Percentiles rank a stretch among this genome's conserved stretches.
Evolutionary conservation across 768 basidiomycete genomes (phyloP).

Genomic region (Leccinellum rugosiceps): DNA sequence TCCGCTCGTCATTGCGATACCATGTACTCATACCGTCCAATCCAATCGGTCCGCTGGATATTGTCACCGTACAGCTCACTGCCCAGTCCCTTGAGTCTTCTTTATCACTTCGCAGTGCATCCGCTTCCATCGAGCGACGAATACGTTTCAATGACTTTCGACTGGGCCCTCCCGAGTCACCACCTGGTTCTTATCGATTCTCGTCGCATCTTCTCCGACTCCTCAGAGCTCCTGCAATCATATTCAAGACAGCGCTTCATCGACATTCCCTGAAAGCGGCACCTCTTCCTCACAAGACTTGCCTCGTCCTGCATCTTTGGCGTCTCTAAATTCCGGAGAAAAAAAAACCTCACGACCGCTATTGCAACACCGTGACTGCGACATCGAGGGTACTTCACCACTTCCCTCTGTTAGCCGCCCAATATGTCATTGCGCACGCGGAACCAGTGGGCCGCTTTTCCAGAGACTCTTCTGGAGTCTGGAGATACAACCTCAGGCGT

Average conservation of each 20-base stretch:
- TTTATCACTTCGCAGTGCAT: slow-evolving; percentile 59
- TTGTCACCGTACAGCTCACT: slow-evolving; percentile 62
- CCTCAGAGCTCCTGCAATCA: slow-evolving; percentile 30
- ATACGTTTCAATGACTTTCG: slow-evolving; percentile 53
- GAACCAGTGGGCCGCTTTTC: slow-evolving; percentile 60
- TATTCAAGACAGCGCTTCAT: slow-evolving; percentile 16
- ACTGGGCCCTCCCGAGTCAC: slow-evolving; percentile 20
- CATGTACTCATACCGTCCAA: slow-evolving; percentile 49
- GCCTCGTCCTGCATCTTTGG: slow-evolving; percentile 13
- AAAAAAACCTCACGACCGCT: slow-evolving; percentile 27
- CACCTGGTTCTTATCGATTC: slow-evolving; percentile 16
- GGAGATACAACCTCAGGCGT: slow-evolving; percentile 62
- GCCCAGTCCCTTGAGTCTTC: slow-evolving; percentile 58
- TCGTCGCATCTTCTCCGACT: slow-evolving; percentile 19
- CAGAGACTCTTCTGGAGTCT: slow-evolving; percentile 54
- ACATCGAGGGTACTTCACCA: slow-evolving; percentile 9
- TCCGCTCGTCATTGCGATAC: slow-evolving; percentile 59
- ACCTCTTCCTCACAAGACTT: slow-evolving; percentile 23
- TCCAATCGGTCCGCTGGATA: slow-evolving; percentile 70
- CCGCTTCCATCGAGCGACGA: slow-evolving; percentile 66
- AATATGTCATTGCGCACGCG: slow-evolving; percentile 50
- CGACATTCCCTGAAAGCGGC: slow-evolving; percentile 3
- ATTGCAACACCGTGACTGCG: slow-evolving; percentile 17
- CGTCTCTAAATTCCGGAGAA: slow-evolving; percentile 24
- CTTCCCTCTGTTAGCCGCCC: slow-evolving; percentile 24